Evolutionary conservation across 441 rosid genomes (phyloP).

Genomic region (Croton laevigatus): DNA sequence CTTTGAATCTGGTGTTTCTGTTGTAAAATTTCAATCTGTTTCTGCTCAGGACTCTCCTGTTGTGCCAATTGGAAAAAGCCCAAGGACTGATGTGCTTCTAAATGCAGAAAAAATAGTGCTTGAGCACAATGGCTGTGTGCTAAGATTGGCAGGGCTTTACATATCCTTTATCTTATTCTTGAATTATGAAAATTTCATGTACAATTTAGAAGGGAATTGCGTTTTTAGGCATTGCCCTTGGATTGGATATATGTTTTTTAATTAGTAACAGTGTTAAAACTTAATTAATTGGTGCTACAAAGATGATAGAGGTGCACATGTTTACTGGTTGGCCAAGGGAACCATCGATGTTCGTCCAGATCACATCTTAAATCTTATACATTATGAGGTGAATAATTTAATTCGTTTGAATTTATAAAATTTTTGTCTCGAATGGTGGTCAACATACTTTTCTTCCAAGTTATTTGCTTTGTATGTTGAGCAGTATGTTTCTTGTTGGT

Average conservation of each 20-base stretch:
- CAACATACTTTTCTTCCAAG: not conserved
- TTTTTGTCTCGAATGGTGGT: not conserved
- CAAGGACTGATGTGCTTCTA: conserved; percentile 72
- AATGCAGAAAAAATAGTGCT: conserved; percentile 73
- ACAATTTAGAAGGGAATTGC: not conserved
- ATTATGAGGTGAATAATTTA: conserved; percentile 63
- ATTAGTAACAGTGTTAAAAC: conserved; percentile 23
- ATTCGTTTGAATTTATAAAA: conserved; percentile 2
- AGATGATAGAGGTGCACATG: conserved; percentile 83
- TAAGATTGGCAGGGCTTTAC: conserved; percentile 91
- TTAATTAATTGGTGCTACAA: conserved; percentile 63
- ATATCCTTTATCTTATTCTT: conserved; percentile 61
- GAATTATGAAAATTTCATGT: not conserved
- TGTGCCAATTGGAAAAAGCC: conserved; percentile 85
- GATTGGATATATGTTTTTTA: not conserved
- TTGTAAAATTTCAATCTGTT: conserved; percentile 5
- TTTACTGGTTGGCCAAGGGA: conserved; percentile 74
- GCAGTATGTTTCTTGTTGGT: not conserved
- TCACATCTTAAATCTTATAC: conserved; percentile 86
- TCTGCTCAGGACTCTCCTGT: conserved; percentile 63
- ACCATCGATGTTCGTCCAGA: conserved; percentile 71
- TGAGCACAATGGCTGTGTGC: conserved; percentile 68
- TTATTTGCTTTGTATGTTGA: not conserved
- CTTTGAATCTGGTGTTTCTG: not conserved
- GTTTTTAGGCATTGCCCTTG: not conserved